These are phyloP conservation scores for Ophiostoma piceae DNA, from an alignment of 2,329 filamentous ascomycete species.

Conservation along the genomic window DNA sequence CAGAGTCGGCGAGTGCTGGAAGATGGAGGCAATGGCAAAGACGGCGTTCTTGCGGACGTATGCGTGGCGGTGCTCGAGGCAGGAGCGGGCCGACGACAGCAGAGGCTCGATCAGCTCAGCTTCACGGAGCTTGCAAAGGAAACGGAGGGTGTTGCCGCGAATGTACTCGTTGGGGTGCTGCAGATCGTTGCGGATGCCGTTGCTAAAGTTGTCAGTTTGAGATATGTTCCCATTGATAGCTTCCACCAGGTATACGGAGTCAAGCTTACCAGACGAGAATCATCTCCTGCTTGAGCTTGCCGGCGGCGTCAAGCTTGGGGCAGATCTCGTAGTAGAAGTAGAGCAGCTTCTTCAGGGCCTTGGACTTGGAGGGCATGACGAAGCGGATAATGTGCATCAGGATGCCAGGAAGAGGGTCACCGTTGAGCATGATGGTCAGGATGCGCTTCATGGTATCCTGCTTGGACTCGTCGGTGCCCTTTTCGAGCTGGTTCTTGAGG, in stretches of 20 bases:
- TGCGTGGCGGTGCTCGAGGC: conserved; percentile 91
- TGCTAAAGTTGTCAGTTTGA: conserved; percentile 49
- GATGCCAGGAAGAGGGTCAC: conserved; percentile 87
- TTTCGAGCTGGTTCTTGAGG: conserved; percentile 87
- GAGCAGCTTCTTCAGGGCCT: conserved; percentile 92
- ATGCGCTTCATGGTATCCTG: conserved; percentile 95
- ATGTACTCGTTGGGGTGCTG: conserved; percentile 99
- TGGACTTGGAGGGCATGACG: conserved; percentile 97
- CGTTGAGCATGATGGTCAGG: conserved; percentile 95
- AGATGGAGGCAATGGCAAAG: conserved; percentile 89
- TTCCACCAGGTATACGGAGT: conserved; percentile 27
- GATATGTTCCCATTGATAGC: background rate
- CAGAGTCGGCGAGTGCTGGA: conserved; percentile 79
- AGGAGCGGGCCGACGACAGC: conserved; percentile 83
- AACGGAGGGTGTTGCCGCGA: conserved; percentile 93
- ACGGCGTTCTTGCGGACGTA: conserved; percentile 99
- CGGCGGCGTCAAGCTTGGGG: conserved; percentile 83
- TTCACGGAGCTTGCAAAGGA: conserved; percentile 93
- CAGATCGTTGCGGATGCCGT: conserved; percentile 94
- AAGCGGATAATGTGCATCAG: conserved; percentile 99
- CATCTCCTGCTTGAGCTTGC: conserved; percentile 99
- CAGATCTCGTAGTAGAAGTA: conserved; percentile 99
- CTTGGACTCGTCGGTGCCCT: conserved; percentile 88
- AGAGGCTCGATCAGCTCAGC: conserved; percentile 94
- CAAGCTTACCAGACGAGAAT: conserved; percentile 82